A percentile compares a stretch with the other conserved stretches of the same genome.
Conservation (phyloP, 345 rosid genomes). For the Salix exigua region DNA sequence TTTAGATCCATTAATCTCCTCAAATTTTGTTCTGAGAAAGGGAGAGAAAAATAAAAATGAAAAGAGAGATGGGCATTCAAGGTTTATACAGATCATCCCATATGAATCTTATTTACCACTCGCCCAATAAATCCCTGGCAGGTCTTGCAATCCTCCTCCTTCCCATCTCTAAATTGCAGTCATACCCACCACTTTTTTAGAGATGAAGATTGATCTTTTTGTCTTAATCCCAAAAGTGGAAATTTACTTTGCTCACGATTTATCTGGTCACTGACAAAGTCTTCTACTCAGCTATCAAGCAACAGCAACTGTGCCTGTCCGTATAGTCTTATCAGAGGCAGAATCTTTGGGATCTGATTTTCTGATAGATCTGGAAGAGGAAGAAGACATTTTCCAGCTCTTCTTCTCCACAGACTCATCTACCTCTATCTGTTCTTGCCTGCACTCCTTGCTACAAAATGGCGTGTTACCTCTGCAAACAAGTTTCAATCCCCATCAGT, state of each 20-base stretch:
- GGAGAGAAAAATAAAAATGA: neutral
- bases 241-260: neutral
- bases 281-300: constrained; percentile 2
- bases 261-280: neutral
- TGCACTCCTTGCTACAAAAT: constrained; percentile 76
- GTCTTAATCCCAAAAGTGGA: neutral
- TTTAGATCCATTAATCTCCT: neutral
- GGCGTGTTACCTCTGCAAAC: constrained; percentile 63
- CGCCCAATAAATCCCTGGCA: neutral
- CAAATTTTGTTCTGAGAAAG: neutral
- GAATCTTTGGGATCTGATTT: constrained; percentile 41
- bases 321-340: constrained; percentile 32
- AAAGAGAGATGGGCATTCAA: neutral
- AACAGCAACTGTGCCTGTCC: constrained; percentile 50
- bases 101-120: neutral
- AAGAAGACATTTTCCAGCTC: constrained; percentile 36
- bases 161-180: neutral
- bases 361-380: constrained; percentile 48
- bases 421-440: constrained; percentile 71
- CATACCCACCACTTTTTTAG: neutral
- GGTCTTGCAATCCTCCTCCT: neutral
- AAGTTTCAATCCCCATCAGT: neutral
- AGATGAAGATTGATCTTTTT: neutral
- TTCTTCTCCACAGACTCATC: constrained; percentile 55
- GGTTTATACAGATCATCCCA: neutral